Conservation (phyloP, 495 filamentous ascomycete genomes). For the Pyrenopolyporus hunteri region DNA sequence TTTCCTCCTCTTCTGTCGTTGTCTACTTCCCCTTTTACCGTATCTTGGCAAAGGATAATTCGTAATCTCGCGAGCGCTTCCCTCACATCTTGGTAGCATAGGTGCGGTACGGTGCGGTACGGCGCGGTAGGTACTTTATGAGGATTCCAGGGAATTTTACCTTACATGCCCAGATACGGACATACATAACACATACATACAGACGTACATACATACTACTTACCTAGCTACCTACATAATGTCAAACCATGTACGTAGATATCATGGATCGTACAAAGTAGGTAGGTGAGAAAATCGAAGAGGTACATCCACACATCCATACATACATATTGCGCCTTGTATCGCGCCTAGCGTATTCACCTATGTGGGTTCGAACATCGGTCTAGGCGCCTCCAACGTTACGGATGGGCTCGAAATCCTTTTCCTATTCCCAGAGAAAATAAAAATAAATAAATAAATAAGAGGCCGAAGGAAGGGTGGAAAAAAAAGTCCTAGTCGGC, state of each 20-base stretch:
- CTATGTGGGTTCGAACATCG: constrained; percentile 24
- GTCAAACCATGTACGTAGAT: constrained; percentile 13
- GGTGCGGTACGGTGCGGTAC: neutral
- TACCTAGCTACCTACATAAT: no score
- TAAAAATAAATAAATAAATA: constrained; percentile 4
- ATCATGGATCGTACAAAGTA: constrained; percentile 24
- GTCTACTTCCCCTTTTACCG: neutral
- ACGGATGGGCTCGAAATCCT: no score
- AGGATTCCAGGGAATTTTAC: neutral
- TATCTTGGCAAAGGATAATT: neutral
- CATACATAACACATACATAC: neutral
- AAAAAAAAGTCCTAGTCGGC: constrained; percentile 22
- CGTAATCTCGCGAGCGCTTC: constrained; percentile 3
- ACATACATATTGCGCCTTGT: constrained; percentile 18
- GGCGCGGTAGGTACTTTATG: neutral
- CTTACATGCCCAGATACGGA: no score
- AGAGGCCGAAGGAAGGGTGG: neutral
- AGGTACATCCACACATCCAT: no score
- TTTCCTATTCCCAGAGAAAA: no score
- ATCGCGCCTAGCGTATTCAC: constrained; percentile 19
- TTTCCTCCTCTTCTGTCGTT: constrained; percentile 1
- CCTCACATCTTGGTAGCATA: no score
- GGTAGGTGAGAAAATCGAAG: constrained; percentile 22
- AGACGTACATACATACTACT: neutral
- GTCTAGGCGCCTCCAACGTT: constrained; percentile 27